Base-by-base conservation (phyloP, 768 basidiomycete genomes). In the Rhodotorula paludigena region DNA sequence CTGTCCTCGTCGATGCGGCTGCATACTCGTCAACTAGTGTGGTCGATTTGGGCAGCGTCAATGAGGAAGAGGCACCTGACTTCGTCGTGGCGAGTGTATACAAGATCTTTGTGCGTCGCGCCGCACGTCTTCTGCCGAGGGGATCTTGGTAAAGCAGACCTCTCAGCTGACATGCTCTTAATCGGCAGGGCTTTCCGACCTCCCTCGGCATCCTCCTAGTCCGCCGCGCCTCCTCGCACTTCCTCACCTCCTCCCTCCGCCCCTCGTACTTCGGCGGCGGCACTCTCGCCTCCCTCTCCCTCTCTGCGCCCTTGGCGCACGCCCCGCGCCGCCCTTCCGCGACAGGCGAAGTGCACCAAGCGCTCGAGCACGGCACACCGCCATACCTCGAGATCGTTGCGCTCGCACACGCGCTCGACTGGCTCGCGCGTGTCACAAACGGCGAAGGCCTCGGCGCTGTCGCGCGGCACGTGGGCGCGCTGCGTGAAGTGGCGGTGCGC, bases 241-340 rank as follows among this genome's bases (percentile, higher is more conserved):
- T 48, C 52, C 51, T 69, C 32, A 38, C 41, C 16, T 38, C 39
- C 23, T 64, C 68, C 25, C 45, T n/a, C 47, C 6, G 23, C 45
- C 10, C 47, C n/a, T 48, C 65, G 20, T 75, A 73, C 56, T 75
- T 73, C 53, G 76, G 76, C 1, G 76, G 76, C 23, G 76, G 76
- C 9, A 69, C 74, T 3, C 58, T 76, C 52, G 64, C 72, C n/a
- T 64, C 64, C 32, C 57, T 75, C 39, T 63, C 70, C 9, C 57
- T 67, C 28, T 38, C 56, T 11, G 0, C 60, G 1, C 70, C 73
- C 41, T 71, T 64, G 41, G 41, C 55, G 36, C 20, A 47, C 36
- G 20, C 59, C 0, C 58, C 70, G 3, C 66, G 61, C 23, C 16
- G 33, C 12, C 44, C n/a, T n/a, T n/a, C 56, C 2, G 44, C 60